Percentiles rank a stretch among this genome's conserved stretches.
These are phyloP conservation scores for Candida berthetii DNA, from an alignment of 805 yeast species.

Conservation along the genomic window DNA sequence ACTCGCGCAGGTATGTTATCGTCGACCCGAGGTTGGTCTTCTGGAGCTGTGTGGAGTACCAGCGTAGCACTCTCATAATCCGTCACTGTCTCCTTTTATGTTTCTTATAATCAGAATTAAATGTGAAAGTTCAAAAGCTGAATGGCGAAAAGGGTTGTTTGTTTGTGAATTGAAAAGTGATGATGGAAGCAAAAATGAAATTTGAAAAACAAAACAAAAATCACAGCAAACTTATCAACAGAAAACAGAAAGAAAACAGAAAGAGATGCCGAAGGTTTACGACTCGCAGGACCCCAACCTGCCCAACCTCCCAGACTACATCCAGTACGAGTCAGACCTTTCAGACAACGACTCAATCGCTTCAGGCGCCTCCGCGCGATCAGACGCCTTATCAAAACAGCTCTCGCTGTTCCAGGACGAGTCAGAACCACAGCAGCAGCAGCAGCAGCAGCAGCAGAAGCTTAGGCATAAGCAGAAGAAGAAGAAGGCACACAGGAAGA, in stretches of 20 bases:
- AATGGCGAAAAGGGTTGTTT: no score
- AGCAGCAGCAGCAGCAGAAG: no score
- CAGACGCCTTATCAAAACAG: neutral
- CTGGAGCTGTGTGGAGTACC: neutral
- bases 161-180: neutral
- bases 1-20: slow-evolving; percentile 37
- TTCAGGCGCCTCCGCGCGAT: neutral
- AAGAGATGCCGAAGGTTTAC: slow-evolving; percentile 14
- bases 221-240: no score
- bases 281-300: slow-evolving; percentile 36
- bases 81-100: no score
- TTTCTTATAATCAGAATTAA: no score
- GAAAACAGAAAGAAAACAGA: neutral
- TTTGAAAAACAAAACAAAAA: neutral
- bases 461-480: neutral
- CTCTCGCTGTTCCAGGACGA: neutral
- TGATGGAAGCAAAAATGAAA: slow-evolving; percentile 2
- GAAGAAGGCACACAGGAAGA: slow-evolving; percentile 4
- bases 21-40: slow-evolving; percentile 46
- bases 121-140: no score
- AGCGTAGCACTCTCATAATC: no score
- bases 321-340: slow-evolving; percentile 18
- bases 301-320: slow-evolving; percentile 29
- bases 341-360: neutral
- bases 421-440: no score